These are phyloP conservation scores for Coemansia sp. DNA, from an alignment of 192 early-diverging fungal species.

Conservation along the genomic window DNA sequence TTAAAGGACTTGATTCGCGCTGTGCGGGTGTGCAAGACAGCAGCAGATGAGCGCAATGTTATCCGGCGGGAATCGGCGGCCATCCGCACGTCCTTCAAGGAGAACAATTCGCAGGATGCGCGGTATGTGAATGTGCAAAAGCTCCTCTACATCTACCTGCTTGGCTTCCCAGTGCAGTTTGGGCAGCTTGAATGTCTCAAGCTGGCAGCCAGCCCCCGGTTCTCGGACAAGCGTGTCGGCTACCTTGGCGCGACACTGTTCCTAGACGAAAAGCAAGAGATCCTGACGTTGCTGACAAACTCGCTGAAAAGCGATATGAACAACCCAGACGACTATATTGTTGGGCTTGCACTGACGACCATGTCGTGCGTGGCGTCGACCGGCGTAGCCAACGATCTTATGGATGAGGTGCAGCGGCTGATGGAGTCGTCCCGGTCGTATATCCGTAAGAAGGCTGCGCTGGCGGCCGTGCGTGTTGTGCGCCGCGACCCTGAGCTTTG, in stretches of 20 bases:
- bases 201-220: slow-evolving; percentile 89
- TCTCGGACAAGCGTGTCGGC: slow-evolving; percentile 96
- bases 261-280: slow-evolving; percentile 97
- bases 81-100: slow-evolving; percentile 96
- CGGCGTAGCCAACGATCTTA: slow-evolving; percentile 94
- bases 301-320: slow-evolving; percentile 96
- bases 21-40: slow-evolving; percentile 96
- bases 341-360: slow-evolving; percentile 96
- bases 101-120: slow-evolving; percentile 84
- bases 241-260: slow-evolving; percentile 98
- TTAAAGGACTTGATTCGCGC: slow-evolving; percentile 92
- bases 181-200: slow-evolving; percentile 99
- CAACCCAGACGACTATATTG: slow-evolving; percentile 92
- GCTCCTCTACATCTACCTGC: slow-evolving; percentile 97
- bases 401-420: slow-evolving; percentile 90
- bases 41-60: slow-evolving; percentile 96
- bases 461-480: slow-evolving; percentile 90
- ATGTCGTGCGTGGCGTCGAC: slow-evolving; percentile 95
- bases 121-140: slow-evolving; percentile 96
- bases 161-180: slow-evolving; percentile 98
- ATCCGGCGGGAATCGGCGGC: slow-evolving; percentile 95
- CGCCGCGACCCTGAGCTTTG: slow-evolving; percentile 91
- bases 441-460: slow-evolving; percentile 97
- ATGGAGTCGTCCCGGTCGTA: slow-evolving; percentile 90
- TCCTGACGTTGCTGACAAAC: slow-evolving; percentile 97